A percentile compares a stretch with the other conserved stretches of the same genome.
These are phyloP conservation scores for Bolboschoenus planiculmis DNA, from an alignment of 176 grass and related monocot species.

Conservation along the genomic window DNA sequence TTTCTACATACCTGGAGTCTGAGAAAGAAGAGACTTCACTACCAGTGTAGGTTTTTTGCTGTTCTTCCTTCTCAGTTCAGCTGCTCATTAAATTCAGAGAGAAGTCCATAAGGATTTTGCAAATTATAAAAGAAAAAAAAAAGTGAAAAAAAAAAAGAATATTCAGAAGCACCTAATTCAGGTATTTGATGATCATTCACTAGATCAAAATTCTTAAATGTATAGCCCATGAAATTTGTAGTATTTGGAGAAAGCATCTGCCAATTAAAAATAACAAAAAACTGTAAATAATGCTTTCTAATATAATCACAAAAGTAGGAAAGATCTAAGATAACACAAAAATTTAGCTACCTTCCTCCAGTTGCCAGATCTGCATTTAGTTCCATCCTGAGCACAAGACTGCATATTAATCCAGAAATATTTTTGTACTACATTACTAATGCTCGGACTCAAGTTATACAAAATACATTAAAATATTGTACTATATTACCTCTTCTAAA, in stretches of 20 bases:
- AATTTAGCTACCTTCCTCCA: constrained; percentile 14
- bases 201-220: constrained; percentile 59
- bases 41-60: not conserved
- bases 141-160: not conserved
- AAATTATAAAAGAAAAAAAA: not conserved
- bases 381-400: not conserved
- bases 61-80: constrained; percentile 22
- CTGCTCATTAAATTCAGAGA: constrained; percentile 11
- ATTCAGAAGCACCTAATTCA: constrained; percentile 17
- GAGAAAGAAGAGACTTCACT: constrained; percentile 2
- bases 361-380: constrained; percentile 10
- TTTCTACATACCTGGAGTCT: not conserved
- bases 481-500: constrained; percentile 32
- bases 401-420: not conserved
- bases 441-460: constrained; percentile 13
- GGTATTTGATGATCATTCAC: constrained; percentile 40
- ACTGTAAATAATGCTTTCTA: not conserved
- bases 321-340: not conserved
- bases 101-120: not conserved
- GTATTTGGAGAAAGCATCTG: constrained; percentile 55
- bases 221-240: constrained; percentile 58
- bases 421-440: not conserved
- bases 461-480: constrained; percentile 8
- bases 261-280: constrained; percentile 10
- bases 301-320: not conserved